Percentiles rank a stretch among this genome's conserved stretches.
phyloP scores from a whole-genome alignment of 2,329 filamentous ascomycete species.

The Aspergillus thermomutatus region DNA sequence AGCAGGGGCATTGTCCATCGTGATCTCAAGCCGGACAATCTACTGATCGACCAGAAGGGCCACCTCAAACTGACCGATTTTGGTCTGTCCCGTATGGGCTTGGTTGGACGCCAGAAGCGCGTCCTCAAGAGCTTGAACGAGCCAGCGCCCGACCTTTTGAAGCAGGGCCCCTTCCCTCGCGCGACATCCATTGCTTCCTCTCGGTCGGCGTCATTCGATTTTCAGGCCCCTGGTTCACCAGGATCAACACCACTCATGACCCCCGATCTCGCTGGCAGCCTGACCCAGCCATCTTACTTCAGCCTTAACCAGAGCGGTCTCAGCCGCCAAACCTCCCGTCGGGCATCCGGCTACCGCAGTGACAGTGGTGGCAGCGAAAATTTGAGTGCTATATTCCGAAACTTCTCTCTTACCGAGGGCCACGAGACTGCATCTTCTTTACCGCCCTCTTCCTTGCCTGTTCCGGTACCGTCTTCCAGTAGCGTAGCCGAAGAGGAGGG shows the following conservation, averaged over 20 bases:
- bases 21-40: constrained; percentile 94
- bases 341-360: constrained; percentile 78
- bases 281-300: constrained; percentile 92
- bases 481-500: constrained; percentile 70
- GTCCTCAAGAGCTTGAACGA: constrained; percentile 76
- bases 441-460: constrained; percentile 34
- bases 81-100: constrained; percentile 92
- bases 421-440: constrained; percentile 41
- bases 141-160: constrained; percentile 85
- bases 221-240: constrained; percentile 77
- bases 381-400: constrained; percentile 75
- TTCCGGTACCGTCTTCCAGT: constrained; percentile 27
- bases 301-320: constrained; percentile 56
- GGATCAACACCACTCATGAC: constrained; percentile 82
- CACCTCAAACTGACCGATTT: constrained; percentile 98
- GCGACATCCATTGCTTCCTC: constrained; percentile 85
- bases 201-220: constrained; percentile 87
- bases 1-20: constrained; percentile 93
- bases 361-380: constrained; percentile 90
- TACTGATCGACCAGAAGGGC: constrained; percentile 93
- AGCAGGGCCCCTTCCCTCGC: constrained; percentile 84
- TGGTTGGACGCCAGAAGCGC: constrained; percentile 93
- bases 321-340: constrained; percentile 60
- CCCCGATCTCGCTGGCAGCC: constrained; percentile 64
- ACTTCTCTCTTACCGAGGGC: constrained; percentile 69